phyloP scores from a whole-genome alignment of 108 stramenopile genomes.

The Discostella pseudostelligera region DNA sequence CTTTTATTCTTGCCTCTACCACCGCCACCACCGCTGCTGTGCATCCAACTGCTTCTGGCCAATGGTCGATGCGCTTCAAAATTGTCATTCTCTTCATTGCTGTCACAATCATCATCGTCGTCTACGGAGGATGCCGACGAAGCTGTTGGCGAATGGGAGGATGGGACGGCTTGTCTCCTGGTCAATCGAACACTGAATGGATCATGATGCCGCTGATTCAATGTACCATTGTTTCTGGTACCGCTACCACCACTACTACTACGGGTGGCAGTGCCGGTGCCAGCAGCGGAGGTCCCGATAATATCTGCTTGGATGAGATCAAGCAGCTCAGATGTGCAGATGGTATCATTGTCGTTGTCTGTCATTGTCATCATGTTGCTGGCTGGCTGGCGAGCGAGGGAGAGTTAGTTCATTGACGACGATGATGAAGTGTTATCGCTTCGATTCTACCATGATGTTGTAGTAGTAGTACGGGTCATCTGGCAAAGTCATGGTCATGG shows the following conservation, averaged over 20 bases:
- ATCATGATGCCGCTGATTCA: no score
- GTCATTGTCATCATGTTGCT: constrained; percentile 3
- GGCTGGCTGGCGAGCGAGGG: no score
- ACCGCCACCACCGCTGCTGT: background rate
- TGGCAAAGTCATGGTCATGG: no score
- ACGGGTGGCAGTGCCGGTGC: background rate
- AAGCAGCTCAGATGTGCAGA: constrained; percentile 28
- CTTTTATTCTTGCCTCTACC: background rate
- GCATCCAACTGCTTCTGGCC: background rate
- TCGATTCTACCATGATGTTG: no score
- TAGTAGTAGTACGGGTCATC: no score
- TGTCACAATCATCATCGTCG: constrained; percentile 3
- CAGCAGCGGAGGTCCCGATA: background rate
- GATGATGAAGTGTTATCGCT: no score
- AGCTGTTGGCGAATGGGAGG: no score
- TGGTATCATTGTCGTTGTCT: constrained; percentile 27
- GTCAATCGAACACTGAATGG: no score
- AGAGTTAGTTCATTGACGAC: no score
- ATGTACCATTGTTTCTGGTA: background rate
- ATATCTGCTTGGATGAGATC: constrained; percentile 40
- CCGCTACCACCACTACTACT: background rate
- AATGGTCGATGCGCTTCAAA: background rate
- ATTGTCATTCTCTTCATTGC: background rate
- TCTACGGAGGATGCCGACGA: background rate
- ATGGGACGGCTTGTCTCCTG: no score